These are phyloP conservation scores for Colletotrichum eleusines DNA, from an alignment of 2,329 filamentous ascomycete genomes.

Conservation along the genomic window DNA sequence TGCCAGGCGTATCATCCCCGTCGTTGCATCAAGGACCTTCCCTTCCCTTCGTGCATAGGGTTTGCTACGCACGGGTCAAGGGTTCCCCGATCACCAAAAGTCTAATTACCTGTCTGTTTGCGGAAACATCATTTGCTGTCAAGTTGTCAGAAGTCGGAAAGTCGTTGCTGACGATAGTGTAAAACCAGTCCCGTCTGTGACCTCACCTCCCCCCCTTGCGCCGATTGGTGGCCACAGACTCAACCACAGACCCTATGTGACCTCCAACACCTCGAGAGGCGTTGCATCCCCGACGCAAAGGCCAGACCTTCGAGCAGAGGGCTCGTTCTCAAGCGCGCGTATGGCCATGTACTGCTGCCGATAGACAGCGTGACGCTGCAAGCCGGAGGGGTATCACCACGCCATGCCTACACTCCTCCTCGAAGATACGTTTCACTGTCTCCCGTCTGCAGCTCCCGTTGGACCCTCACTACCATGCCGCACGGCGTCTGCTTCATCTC, in stretches of 20 bases:
- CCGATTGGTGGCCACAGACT: constrained; percentile 19
- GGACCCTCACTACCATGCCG: constrained; percentile 1
- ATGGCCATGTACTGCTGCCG: too few species aligned
- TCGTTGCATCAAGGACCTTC: constrained; percentile 18
- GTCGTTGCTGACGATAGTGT: background rate
- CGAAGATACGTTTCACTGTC: constrained; percentile 30
- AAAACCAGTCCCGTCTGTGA: background rate
- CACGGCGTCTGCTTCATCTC: background rate
- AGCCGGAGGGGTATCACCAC: background rate
- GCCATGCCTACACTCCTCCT: background rate
- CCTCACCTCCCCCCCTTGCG: background rate
- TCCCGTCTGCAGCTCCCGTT: constrained; percentile 2
- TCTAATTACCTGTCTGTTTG: constrained; percentile 14
- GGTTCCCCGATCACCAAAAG: constrained; percentile 15
- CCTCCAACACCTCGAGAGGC: background rate
- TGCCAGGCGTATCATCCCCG: background rate
- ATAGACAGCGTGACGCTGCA: too few species aligned
- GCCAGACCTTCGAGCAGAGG: background rate
- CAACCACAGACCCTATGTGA: constrained; percentile 4
- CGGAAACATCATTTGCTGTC: background rate
- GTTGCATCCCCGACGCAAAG: constrained; percentile 34
- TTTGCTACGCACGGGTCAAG: constrained; percentile 23
- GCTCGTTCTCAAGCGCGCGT: background rate
- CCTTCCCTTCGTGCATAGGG: constrained; percentile 21
- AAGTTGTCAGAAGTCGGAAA: constrained; percentile 9